Evolutionary conservation across 306 rosid genomes (phyloP), one percentile per base, ranked within the genome.

Genomic region (Vigna radiata): DNA sequence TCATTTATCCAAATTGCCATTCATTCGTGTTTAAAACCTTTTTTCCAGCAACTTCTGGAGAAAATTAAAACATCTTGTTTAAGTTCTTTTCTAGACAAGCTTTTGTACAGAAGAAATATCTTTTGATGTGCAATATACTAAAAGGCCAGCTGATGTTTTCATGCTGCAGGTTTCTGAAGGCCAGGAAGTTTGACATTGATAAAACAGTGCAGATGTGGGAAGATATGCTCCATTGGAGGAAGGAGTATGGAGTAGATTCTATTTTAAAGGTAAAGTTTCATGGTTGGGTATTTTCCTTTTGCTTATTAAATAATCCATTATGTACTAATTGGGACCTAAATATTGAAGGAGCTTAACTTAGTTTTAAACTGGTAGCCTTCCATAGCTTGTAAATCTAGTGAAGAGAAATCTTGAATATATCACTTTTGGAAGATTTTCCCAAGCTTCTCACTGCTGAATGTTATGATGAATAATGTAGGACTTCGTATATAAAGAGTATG

Each of bases 191-290:
- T 72, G 97, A 95, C 88, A 63, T 89, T 25, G 97, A 95, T 72
- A 95, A 89, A 86, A 79, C 97, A 62, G 75, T 90, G 41, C 88
- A 92, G 59, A 92, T 95, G 99, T 95, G 97, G 97, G 85, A 60
- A 19, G 97, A 92, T 68, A 95, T 92, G 99, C 94, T 95, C 62
- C 88, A 76, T 62, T 95, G 99, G 97, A 92, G 99, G 86, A 89
- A 84, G 86, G 93, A 85, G 54, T 75, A 65, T 33, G 89, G 91
- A 72, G 90, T 79, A 73, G 97, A 95, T 77, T 85, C 91, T 68
- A 87, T 95, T 75, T 70, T 89, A 16, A 86, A 89, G 99, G 99
- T 95, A 86, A 73, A 41, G 4, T 80, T 49, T 53, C 60, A 55
- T 49, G 65, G 37, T 37, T 19, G 48, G 49, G 44, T 39, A 65